Percentiles rank a stretch among this genome's conserved stretches.
These are phyloP conservation scores for Cladosporium sp. DNA, from an alignment of 2,329 filamentous ascomycete genomes.

Conservation along the genomic window DNA sequence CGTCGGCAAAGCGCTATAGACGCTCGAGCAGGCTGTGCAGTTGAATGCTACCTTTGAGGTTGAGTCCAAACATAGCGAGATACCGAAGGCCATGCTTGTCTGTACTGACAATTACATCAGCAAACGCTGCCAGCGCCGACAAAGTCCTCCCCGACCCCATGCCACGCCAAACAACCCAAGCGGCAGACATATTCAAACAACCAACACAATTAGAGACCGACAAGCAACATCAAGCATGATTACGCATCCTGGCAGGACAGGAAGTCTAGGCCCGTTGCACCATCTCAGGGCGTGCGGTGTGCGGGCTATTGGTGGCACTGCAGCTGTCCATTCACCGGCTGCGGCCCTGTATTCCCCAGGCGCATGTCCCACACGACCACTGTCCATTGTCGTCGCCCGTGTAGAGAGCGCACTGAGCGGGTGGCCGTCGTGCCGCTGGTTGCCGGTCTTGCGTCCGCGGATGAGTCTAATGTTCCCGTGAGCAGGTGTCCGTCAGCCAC, in stretches of 20 bases:
- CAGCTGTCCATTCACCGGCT: not conserved
- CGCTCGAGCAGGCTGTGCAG: not conserved
- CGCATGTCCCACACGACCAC: not conserved
- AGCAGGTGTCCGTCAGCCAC: not conserved
- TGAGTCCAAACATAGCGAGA: too few species aligned
- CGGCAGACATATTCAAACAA: not conserved
- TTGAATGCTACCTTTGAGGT: too few species aligned
- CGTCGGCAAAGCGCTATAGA: not conserved
- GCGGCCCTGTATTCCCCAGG: slow-evolving; percentile 13
- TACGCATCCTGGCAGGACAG: not conserved
- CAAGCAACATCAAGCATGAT: too few species aligned
- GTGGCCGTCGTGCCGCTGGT: slow-evolving; percentile 3
- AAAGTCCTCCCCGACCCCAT: not conserved
- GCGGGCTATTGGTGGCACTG: slow-evolving; percentile 2
- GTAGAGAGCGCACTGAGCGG: slow-evolving; percentile 1
- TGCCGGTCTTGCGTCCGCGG: slow-evolving; percentile 1
- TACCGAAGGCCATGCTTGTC: not conserved
- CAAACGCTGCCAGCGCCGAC: slow-evolving; percentile 2
- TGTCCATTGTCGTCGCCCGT: not conserved
- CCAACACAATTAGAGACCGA: not conserved
- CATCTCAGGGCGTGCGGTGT: slow-evolving; percentile 9
- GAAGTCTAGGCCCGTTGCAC: slow-evolving; percentile 1
- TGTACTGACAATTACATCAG: not conserved
- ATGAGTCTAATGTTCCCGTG: slow-evolving; percentile 1
- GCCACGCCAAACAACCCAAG: not conserved